Base-by-base conservation (phyloP, 371 early-diverging fungal species). In the Mortierella sp. region DNA sequence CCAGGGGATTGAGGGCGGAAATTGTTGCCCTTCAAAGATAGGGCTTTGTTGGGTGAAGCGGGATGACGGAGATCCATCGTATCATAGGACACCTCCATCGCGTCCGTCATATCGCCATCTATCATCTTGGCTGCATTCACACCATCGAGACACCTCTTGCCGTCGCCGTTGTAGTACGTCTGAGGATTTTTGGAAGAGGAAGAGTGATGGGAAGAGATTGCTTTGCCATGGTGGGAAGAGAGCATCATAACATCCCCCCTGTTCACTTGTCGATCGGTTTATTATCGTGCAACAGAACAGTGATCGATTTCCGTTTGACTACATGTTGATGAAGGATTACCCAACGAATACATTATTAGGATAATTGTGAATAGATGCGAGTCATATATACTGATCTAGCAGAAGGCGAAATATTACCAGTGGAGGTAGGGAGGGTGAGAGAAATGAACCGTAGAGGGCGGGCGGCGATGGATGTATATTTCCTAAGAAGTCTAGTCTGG, bases 141-240 rank as follows among this genome's bases (percentile, higher is more conserved):
- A 23, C 31, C 47, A 21, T 47, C 37, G 46, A 43, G 23, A 8
- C 28, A 26, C 17, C 56, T 24, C 12, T 61, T 23, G 23, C 15
- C 15, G 28, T 51, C 50, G 27, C 23, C 15, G 43, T 41, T 52
- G 44, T 55, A 67, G 26, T 60, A 60, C 12, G 67, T 34, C 23
- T 54, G 67, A 8, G 60, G 27, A 14, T 47, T 59, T 6, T 59
- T 32, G 4, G 43, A 41, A 4, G 60, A 54, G n/a, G 67, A 26
- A 27, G 67, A 50, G 9, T 56, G 6, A 26, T 32, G 30, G 19
- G 42, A n/a, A 27, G 69, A 32, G 28, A 24, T 37, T 0, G 65
- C 15, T 26, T 72, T 57, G 43, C 62, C 63, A 28, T 72, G 73
- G 31, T 72, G 67, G 11, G 73, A 72, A 6, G 73, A 72, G 15